Base-by-base conservation (phyloP, 1,284 basidiomycete genomes). In the Fomitopsis betulina region DNA sequence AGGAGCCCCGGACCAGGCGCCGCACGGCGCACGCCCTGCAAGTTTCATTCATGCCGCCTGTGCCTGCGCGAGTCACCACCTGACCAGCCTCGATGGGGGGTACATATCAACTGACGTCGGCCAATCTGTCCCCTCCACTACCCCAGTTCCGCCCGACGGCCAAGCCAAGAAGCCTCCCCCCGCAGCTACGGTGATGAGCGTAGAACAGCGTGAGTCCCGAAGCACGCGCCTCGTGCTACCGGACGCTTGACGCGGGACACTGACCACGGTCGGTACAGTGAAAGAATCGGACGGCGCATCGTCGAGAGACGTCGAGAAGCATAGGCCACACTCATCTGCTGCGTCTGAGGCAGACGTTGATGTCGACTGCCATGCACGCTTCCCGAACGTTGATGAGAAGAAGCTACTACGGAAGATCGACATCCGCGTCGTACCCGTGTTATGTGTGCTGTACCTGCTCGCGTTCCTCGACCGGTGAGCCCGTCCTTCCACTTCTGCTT, bases 381-480 rank as follows among this genome's bases (percentile, higher is more conserved):
- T 55, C 38, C 45, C 59, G n/a, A 23, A 59, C 39, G 45, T 64
- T 40, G 39, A 66, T 53, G 58, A 61, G 37, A 39, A 47, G n/a
- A 61, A 56, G 57, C 33, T 67, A 13, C n/a, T 67, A 23, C 43
- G 55, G 19, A 64, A 64, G 57, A 64, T 67, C 49, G 65, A 67
- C 53, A 37, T 61, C 27, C 58, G 57, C 17, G 49, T 67, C 38
- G 42, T 67, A n/a, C 64, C 65, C 21, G 59, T 60, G 15, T 53
- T 65, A 13, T 60, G 55, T 45, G 37, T 61, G 6, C 47, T 67
- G 23, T 65, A 65, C 56, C 35, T 65, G 21, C 50, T 67, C 35
- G 62, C 64, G 2, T 67, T 65, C 55, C 60, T 67, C 25, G 65
- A 67, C 52, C 62, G 65, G 64, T 64, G 45, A 25, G 63, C 56